Conservation (phyloP, 768 basidiomycete genomes). For the Rhodotorula babjevae region DNA sequence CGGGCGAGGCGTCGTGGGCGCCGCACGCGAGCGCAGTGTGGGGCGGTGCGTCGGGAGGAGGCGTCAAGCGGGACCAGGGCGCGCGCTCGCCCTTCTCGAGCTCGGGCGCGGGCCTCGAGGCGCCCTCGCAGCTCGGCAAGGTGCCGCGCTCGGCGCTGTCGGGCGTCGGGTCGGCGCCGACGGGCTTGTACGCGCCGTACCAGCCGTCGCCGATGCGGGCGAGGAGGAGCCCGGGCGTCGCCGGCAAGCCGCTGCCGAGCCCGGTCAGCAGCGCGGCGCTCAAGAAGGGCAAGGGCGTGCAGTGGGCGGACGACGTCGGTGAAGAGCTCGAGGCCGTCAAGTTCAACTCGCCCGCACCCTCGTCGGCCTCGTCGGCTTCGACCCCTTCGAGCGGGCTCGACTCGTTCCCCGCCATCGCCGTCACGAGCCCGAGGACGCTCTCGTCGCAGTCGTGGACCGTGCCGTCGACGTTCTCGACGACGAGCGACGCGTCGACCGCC, state of each 20-base stretch:
- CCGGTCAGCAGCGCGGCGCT: neutral
- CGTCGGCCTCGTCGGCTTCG: neutral
- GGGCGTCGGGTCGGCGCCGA: constrained; percentile 28
- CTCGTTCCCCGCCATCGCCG: constrained; percentile 18
- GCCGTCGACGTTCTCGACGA: constrained; percentile 3
- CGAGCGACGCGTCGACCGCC: constrained; percentile 12
- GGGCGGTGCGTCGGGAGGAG: no score
- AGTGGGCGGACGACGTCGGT: constrained; percentile 37
- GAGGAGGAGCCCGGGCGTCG: neutral
- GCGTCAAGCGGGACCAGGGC: constrained; percentile 27
- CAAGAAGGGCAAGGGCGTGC: constrained; percentile 34
- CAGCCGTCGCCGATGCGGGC: constrained; percentile 4
- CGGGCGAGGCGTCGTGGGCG: neutral
- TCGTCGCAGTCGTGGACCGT: constrained; percentile 24
- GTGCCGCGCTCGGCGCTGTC: constrained; percentile 2
- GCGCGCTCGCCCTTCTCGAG: constrained; percentile 15
- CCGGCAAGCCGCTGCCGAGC: neutral
- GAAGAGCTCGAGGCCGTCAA: constrained; percentile 38
- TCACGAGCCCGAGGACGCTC: constrained; percentile 7
- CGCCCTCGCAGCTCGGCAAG: constrained; percentile 24
- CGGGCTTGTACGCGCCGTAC: constrained; percentile 13
- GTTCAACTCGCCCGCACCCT: constrained; percentile 19
- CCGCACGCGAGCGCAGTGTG: neutral
- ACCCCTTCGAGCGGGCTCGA: neutral
- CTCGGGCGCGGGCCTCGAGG: neutral